Evolutionary conservation across 768 basidiomycete species (phyloP).

Genomic region (Leucocoprinus birnbaumii): DNA sequence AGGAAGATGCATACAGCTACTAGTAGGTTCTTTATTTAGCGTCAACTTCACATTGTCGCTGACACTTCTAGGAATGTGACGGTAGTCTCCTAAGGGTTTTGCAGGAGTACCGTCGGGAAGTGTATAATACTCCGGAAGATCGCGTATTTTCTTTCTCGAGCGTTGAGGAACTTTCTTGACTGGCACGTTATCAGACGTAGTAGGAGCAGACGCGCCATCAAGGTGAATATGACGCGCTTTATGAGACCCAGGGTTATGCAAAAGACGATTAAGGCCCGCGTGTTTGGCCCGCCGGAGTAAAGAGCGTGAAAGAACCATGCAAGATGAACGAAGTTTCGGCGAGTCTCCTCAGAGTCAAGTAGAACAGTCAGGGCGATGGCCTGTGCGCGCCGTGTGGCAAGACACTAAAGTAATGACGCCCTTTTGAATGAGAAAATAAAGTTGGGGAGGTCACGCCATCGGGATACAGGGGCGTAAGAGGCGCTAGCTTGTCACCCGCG

Average conservation of each 20-base stretch:
- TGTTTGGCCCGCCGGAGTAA: not conserved
- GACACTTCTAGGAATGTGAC: constrained; percentile 13
- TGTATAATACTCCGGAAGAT: constrained; percentile 51
- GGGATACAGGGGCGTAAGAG: not conserved
- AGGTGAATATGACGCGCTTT: constrained; percentile 12
- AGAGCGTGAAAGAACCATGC: constrained; percentile 8
- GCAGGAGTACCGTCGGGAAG: constrained; percentile 42
- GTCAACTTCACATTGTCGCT: too few species aligned
- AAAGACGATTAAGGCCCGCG: not conserved
- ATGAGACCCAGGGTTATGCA: not conserved
- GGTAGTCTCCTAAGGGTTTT: constrained; percentile 40
- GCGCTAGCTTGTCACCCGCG: not conserved
- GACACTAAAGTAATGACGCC: constrained; percentile 8
- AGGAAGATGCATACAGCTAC: constrained; percentile 7
- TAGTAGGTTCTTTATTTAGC: constrained; percentile 15
- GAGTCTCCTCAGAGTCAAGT: constrained; percentile 5
- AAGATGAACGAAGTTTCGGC: not conserved
- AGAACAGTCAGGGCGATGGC: not conserved
- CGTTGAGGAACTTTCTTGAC: constrained; percentile 9
- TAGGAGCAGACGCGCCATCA: not conserved
- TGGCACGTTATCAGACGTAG: not conserved
- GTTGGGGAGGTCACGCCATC: constrained; percentile 28
- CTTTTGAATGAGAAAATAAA: not conserved
- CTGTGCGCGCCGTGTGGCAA: too few species aligned
- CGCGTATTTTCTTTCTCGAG: constrained; percentile 45